phyloP scores from a whole-genome alignment of 2,329 filamentous ascomycete genomes.

The Paraphoma chrysanthemicola region DNA sequence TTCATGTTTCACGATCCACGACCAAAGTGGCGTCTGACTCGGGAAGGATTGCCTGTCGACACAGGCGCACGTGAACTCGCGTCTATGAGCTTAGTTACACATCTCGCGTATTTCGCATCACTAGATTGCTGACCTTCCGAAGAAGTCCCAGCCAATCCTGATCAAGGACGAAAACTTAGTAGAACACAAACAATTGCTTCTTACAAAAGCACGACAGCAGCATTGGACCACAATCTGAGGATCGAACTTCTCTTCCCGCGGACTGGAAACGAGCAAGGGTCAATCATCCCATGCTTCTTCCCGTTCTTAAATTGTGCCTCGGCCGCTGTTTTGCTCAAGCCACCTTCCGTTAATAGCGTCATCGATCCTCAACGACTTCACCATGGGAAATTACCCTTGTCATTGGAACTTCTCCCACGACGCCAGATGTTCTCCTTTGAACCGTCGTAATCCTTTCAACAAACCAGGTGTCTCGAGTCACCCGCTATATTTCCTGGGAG shows the following conservation, averaged over 20 bases:
- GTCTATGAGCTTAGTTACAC: slow-evolving; percentile 3
- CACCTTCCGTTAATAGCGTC: background rate
- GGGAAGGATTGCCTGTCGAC: background rate
- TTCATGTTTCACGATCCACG: background rate
- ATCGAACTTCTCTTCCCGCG: background rate
- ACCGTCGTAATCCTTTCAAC: background rate
- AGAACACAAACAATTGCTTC: background rate
- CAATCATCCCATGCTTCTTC: background rate
- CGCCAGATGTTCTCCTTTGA: background rate
- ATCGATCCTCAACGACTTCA: background rate
- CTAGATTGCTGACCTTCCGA: background rate
- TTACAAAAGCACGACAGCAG: background rate
- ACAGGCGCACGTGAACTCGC: slow-evolving; percentile 17
- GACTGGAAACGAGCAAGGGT: background rate
- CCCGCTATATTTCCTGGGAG: background rate
- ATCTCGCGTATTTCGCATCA: background rate
- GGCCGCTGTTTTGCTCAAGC: background rate
- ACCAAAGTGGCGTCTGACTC: background rate
- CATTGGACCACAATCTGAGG: background rate
- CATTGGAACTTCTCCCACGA: background rate
- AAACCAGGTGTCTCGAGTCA: background rate
- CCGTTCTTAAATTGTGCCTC: background rate
- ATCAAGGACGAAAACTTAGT: background rate
- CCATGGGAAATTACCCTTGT: background rate
- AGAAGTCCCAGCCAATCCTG: background rate